A percentile compares a stretch with the other conserved stretches of the same genome.
These are phyloP conservation scores for Pseudogymnoascus sp. DNA, from an alignment of 2,329 filamentous ascomycete species.

Conservation along the genomic window DNA sequence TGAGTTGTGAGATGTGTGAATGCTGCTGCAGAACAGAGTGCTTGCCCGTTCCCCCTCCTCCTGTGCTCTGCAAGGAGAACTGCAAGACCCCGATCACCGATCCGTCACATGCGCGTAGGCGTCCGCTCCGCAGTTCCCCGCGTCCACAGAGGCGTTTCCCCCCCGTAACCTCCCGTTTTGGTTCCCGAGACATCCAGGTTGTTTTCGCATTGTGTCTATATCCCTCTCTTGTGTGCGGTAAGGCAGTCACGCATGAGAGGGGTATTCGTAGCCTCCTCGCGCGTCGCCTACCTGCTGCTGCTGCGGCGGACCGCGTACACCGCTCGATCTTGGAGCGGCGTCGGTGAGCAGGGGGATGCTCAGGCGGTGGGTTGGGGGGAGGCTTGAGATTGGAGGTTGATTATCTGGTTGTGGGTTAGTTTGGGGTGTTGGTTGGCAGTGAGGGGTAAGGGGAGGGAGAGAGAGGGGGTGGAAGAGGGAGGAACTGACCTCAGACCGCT, in stretches of 20 bases:
- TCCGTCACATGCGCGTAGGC: background rate
- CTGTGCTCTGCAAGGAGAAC: background rate
- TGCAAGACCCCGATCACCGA: background rate
- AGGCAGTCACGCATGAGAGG: too few species aligned
- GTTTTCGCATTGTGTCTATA: too few species aligned
- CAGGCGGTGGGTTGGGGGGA: background rate
- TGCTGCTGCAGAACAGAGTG: too few species aligned
- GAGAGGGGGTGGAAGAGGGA: background rate
- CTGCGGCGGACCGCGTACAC: background rate
- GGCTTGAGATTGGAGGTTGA: conserved; percentile 1
- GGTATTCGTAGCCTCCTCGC: background rate
- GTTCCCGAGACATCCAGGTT: background rate
- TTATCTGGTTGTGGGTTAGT: background rate
- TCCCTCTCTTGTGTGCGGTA: too few species aligned
- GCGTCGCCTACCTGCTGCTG: background rate
- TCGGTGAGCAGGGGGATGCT: background rate
- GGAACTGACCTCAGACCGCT: conserved; percentile 53
- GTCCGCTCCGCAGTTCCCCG: background rate
- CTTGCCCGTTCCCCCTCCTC: background rate
- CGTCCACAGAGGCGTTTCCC: too few species aligned
- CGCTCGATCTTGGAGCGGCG: background rate
- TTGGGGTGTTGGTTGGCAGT: background rate
- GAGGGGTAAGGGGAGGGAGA: too few species aligned
- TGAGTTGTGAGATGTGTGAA: too few species aligned
- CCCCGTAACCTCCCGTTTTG: too few species aligned